Evolutionary conservation across 345 rosid genomes (phyloP), one percentile per base, ranked within the genome.

Genomic region (Camelina laxa): DNA sequence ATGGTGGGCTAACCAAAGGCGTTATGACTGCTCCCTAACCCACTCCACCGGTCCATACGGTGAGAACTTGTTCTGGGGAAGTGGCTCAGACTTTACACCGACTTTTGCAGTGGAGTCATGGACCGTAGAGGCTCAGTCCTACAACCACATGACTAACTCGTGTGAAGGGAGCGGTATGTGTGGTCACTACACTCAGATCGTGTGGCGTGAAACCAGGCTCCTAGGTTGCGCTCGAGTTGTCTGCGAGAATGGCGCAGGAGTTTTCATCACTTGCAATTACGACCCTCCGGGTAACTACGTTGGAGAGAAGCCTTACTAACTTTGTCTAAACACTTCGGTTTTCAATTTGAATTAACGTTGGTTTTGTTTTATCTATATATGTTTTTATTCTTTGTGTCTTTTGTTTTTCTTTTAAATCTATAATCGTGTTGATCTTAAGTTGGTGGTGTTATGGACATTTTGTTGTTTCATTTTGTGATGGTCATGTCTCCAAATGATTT

Each of bases 1-100:
- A 2, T 41, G 84, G 87, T 92, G 89, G 67, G 90, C 96, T 3
- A 77, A 77, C 63, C 82, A 80, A 64, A 81, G 98, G 75, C 77
- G 84, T 21, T 60, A 24, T 6, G 98, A 92, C 71, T 92, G 98
- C 44, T 84, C 80, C 2, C 45, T 92, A 59, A 80, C 45, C 81
- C 98, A 92, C 72, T 92, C 98, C 0, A 85, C 86, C 2, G 96
- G 98, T 14, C 87, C 92, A 2, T 90, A 85, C 19, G 98, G 98
- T 9, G 98, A 92, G 86, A 92, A 92, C 73, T 83, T 92, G 41
- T 90, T 92, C 17, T 92, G 98, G 98, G 98, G 98, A 7, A 90
- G 98, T 39, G 98, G 98, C 24, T 8, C 36, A 0, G 91, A 81
- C 30, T 92, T 91, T 91, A 80, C 73, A 50, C 86, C 96, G 11